These are phyloP conservation scores for Musa acuminata DNA, from an alignment of 176 grass and related monocot genomes.

Conservation along the genomic window DNA sequence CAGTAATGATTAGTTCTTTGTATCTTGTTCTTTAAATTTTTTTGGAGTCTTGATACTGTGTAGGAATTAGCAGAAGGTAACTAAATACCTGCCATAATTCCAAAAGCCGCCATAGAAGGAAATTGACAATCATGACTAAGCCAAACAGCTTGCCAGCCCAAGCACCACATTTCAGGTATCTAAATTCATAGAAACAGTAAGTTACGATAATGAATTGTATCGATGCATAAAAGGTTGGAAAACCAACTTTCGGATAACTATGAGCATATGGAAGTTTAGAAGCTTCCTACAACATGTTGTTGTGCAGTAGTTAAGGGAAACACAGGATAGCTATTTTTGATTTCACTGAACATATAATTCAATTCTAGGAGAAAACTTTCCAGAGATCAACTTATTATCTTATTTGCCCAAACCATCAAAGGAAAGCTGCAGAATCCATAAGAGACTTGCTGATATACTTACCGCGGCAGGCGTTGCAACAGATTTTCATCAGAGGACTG, in stretches of 20 bases:
- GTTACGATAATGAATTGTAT: slow-evolving; percentile 1
- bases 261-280: too few species aligned
- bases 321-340: background rate
- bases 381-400: too few species aligned
- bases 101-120: slow-evolving; percentile 56
- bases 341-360: background rate
- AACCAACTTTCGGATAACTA: too few species aligned
- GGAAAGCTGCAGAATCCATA: background rate
- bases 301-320: background rate
- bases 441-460: slow-evolving; percentile 13
- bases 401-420: slow-evolving; percentile 3
- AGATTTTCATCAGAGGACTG: slow-evolving; percentile 45
- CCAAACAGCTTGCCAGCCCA: slow-evolving; percentile 85
- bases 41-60: background rate
- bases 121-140: slow-evolving; percentile 79
- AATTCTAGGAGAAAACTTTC: too few species aligned
- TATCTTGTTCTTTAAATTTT: background rate
- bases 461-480: slow-evolving; percentile 63
- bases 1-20: background rate
- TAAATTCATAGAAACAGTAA: slow-evolving; percentile 24
- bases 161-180: slow-evolving; percentile 69
- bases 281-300: too few species aligned
- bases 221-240: too few species aligned
- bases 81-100: slow-evolving; percentile 60
- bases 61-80: background rate